These are phyloP conservation scores for Starmera stellimalicola DNA, from an alignment of 1,139 yeast species.

Conservation along the genomic window DNA sequence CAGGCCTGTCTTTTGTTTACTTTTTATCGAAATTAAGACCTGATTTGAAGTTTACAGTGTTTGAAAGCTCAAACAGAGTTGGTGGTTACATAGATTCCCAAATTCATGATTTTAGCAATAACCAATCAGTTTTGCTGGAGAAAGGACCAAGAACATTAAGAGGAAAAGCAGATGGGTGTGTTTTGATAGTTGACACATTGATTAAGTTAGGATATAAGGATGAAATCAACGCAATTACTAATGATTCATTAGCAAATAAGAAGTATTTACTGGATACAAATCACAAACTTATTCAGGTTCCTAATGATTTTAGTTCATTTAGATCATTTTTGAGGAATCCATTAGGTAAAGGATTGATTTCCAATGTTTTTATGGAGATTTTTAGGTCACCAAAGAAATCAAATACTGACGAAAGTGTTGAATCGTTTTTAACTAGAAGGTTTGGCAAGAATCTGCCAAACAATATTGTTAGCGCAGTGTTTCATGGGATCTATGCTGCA, in stretches of 20 bases:
- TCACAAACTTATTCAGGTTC: constrained; percentile 40
- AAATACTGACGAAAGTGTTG: constrained; percentile 59
- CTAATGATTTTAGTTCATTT: constrained; percentile 33
- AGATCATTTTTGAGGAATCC: constrained; percentile 36
- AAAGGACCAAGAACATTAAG: constrained; percentile 73
- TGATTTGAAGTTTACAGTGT: constrained; percentile 53
- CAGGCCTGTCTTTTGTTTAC: constrained; percentile 76
- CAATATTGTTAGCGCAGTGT: constrained; percentile 67
- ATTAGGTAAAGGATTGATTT: constrained; percentile 30
- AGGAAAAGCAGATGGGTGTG: constrained; percentile 59
- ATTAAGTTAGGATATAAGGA: constrained; percentile 32
- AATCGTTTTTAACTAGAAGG: constrained; percentile 56
- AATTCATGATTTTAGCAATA: constrained; percentile 11
- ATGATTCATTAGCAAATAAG: constrained; percentile 45
- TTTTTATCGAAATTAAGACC: constrained; percentile 63
- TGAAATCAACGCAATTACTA: constrained; percentile 40
- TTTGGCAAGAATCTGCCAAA: constrained; percentile 55
- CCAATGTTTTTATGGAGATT: constrained; percentile 28
- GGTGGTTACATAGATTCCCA: constrained; percentile 79
- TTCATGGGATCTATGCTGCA: constrained; percentile 91
- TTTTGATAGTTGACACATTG: constrained; percentile 50
- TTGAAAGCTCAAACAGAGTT: constrained; percentile 42
- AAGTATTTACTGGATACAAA: constrained; percentile 43
- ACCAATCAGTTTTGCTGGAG: constrained; percentile 35
- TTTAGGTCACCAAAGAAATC: constrained; percentile 19